These are phyloP conservation scores for Lolium multiflorum DNA, from an alignment of 176 grass and related monocot genomes.

Conservation along the genomic window DNA sequence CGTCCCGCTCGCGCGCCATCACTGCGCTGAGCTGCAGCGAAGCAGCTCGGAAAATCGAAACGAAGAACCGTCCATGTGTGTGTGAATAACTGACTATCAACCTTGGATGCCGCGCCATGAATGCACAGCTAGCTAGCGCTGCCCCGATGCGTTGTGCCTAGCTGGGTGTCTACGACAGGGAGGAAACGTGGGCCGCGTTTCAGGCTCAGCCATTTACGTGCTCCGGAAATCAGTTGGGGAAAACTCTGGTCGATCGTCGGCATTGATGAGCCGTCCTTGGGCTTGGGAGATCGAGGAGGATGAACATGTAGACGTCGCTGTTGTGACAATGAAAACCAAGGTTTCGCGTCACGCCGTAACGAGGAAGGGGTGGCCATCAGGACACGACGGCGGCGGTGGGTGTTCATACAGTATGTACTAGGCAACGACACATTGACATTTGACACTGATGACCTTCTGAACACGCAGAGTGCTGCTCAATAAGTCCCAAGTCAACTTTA, in stretches of 20 bases:
- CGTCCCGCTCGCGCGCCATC: not conserved
- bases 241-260: not conserved
- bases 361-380: not conserved
- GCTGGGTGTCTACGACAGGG: not conserved
- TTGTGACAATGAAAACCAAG: not conserved
- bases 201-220: conserved; percentile 19
- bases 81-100: not conserved
- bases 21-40: conserved; percentile 10
- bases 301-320: not conserved
- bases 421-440: too few relatives aligned
- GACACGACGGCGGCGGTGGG: not conserved
- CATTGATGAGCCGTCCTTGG: conserved; percentile 45
- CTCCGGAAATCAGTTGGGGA: conserved; percentile 40
- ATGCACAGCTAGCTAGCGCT: conserved; percentile 15
- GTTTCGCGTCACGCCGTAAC: not conserved
- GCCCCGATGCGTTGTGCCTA: not conserved
- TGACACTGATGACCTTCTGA: too few relatives aligned
- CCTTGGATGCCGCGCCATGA: conserved; percentile 57
- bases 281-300: not conserved
- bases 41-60: conserved; percentile 5
- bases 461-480: too few relatives aligned
- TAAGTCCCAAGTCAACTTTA: too few relatives aligned
- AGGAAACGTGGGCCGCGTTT: conserved; percentile 7
- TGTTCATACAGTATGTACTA: not conserved
- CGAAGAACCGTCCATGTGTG: not conserved